These are phyloP conservation scores for Aureobasidium melanogenum DNA, from an alignment of 2,329 filamentous ascomycete species.

Conservation along the genomic window DNA sequence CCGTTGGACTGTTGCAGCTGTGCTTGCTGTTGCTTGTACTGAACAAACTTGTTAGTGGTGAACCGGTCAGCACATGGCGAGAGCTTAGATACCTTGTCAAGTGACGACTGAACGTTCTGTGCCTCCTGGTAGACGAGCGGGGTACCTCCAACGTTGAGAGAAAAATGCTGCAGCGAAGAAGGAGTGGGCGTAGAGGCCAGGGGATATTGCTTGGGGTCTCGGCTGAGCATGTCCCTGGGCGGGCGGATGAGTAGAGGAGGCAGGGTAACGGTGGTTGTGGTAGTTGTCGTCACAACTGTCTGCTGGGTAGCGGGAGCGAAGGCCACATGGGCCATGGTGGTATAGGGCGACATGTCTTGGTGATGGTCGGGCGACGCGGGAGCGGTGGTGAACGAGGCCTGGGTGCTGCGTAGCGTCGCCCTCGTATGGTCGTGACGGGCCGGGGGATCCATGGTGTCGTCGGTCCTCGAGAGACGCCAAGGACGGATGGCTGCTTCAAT, in stretches of 20 bases:
- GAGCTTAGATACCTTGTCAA: constrained; percentile 41
- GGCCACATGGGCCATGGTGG: constrained; percentile 50
- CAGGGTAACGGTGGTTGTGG: constrained; percentile 72
- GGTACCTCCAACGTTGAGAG: constrained; percentile 58
- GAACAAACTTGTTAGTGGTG: neutral
- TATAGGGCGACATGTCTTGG: constrained; percentile 18
- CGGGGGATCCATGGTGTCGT: constrained; percentile 12
- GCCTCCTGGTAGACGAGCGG: constrained; percentile 55
- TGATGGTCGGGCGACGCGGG: constrained; percentile 16
- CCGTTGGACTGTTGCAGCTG: constrained; percentile 11
- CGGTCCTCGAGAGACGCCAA: neutral
- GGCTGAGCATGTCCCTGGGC: constrained; percentile 58
- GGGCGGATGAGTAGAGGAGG: constrained; percentile 75
- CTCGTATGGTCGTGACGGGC: neutral
- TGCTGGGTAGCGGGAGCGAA: constrained; percentile 56
- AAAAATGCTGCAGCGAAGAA: constrained; percentile 65
- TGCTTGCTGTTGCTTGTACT: constrained; percentile 15
- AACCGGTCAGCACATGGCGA: neutral
- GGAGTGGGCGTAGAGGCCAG: constrained; percentile 77
- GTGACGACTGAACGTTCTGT: constrained; percentile 45
- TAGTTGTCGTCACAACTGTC: constrained; percentile 77
- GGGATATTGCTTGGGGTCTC: constrained; percentile 86
- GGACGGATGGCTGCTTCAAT: neutral
- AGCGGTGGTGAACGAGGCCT: constrained; percentile 24
- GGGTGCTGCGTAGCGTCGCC: constrained; percentile 10